These are phyloP conservation scores for Cytospora piceicola DNA, from an alignment of 2,329 filamentous ascomycete species.

Conservation along the genomic window DNA sequence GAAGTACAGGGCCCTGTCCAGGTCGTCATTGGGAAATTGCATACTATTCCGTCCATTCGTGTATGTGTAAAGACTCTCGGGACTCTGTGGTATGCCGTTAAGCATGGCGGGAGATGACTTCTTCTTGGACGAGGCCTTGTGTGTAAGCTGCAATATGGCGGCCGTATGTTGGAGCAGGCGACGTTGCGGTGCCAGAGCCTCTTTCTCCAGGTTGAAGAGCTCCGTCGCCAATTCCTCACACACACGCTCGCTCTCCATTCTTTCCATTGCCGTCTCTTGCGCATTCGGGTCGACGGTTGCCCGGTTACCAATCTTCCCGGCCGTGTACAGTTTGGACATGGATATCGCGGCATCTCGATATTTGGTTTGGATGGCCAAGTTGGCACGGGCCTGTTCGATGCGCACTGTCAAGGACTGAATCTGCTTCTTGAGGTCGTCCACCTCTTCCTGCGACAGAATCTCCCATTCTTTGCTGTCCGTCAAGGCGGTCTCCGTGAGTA, in stretches of 20 bases:
- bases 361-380: constrained; percentile 87
- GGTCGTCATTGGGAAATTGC: constrained; percentile 60
- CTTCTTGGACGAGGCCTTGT: constrained; percentile 71
- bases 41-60: constrained; percentile 64
- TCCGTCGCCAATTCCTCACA: constrained; percentile 85
- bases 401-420: constrained; percentile 71
- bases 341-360: constrained; percentile 91
- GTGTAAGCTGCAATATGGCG: constrained; percentile 87
- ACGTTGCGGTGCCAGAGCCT: constrained; percentile 73
- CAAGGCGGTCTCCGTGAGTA: constrained; percentile 91
- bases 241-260: constrained; percentile 73
- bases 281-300: constrained; percentile 52
- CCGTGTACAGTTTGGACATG: constrained; percentile 74
- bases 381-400: constrained; percentile 81
- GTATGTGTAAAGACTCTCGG: constrained; percentile 75
- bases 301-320: constrained; percentile 56
- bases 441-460: constrained; percentile 87
- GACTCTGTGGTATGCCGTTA: constrained; percentile 71
- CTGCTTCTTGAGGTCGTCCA: constrained; percentile 90
- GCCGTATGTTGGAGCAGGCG: constrained; percentile 87
- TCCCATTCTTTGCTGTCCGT: constrained; percentile 85
- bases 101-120: constrained; percentile 48
- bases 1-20: constrained; percentile 75
- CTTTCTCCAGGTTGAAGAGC: constrained; percentile 77
- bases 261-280: constrained; percentile 72